Evolutionary conservation across 805 yeast genomes (phyloP), one percentile per base, ranked within the genome.

Genomic region (Cyberlindnera mrakii): DNA sequence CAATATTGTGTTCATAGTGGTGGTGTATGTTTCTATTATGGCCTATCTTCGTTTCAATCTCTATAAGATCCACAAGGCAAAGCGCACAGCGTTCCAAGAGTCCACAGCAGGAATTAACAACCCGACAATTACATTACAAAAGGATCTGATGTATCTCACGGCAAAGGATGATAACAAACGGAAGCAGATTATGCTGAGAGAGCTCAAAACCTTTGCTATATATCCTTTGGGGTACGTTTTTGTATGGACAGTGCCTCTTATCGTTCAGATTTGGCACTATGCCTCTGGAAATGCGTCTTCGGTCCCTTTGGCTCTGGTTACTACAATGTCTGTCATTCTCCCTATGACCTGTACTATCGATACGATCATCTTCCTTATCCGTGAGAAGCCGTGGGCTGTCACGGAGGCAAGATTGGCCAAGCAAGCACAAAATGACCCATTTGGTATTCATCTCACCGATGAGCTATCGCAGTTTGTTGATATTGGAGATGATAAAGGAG

Each of bases 291-390:
- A 14, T 2, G 29, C 15, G 5, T n/a, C 18, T 10, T 11, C 6
- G 11, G 42, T 40, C 14, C 51, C 57, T 0, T 50, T 38, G 30
- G 46, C 25, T 0, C 35, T 54, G 1, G 16, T 37, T 1, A 6
- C 51, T 8, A 34, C 47, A 11, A 77, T 84, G 14, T 85, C 91
- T 0, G 78, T 81, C 46, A 77, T 80, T 67, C 85, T 85, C 59
- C 90, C 96, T 2, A 70, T 84, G 53, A 82, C 82, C 60, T 88
- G 96, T 47, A 70, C 80, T 18, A 77, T 88, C 17, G 95, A 89
- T 57, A 72, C 88, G 0, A 46, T 77, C 18, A 95, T 88, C 16
- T 88, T 88, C 54, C 64, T 83, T 31, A 75, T 79, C 43, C 70
- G 93, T 41, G 96, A 88, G 56, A 72, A 70, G 46, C 96, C 95